Percentiles rank a stretch among this genome's conserved stretches.
phyloP scores from a whole-genome alignment of 306 rosid genomes.

The Lupinus albus region DNA sequence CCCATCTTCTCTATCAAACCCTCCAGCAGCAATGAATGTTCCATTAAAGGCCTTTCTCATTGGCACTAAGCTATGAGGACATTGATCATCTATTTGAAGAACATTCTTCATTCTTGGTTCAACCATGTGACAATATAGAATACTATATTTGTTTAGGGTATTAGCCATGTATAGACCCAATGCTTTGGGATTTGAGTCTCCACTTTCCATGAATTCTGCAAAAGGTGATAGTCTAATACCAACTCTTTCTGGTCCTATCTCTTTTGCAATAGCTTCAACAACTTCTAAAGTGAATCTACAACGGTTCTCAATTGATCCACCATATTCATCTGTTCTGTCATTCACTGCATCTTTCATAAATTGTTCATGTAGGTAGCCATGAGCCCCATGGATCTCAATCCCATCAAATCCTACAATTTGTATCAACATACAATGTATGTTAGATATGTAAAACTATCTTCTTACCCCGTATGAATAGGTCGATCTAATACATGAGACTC shows the following conservation, averaged over 20 bases:
- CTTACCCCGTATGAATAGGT: no score
- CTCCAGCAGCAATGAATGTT: conserved; percentile 51
- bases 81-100: conserved; percentile 23
- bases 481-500: no score
- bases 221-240: conserved; percentile 57
- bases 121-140: conserved; percentile 59
- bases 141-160: conserved; percentile 45
- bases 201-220: conserved; percentile 39
- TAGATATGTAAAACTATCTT: neutral
- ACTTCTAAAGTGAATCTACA: conserved; percentile 55
- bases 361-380: conserved; percentile 59
- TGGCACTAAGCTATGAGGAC: conserved; percentile 41
- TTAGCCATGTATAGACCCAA: conserved; percentile 48
- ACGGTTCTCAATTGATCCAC: conserved; percentile 61
- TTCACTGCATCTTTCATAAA: conserved; percentile 58
- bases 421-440: neutral
- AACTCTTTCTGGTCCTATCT: neutral
- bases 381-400: conserved; percentile 28
- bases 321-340: conserved; percentile 56
- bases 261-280: conserved; percentile 42
- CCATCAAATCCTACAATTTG: neutral
- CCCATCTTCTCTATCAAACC: conserved; percentile 38
- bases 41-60: conserved; percentile 58
- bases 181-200: conserved; percentile 52
- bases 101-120: conserved; percentile 54